Percentiles rank a stretch among this genome's conserved stretches.
phyloP scores from a whole-genome alignment of 352 stramenopile species.

The Ochromonadaceae sp. region DNA sequence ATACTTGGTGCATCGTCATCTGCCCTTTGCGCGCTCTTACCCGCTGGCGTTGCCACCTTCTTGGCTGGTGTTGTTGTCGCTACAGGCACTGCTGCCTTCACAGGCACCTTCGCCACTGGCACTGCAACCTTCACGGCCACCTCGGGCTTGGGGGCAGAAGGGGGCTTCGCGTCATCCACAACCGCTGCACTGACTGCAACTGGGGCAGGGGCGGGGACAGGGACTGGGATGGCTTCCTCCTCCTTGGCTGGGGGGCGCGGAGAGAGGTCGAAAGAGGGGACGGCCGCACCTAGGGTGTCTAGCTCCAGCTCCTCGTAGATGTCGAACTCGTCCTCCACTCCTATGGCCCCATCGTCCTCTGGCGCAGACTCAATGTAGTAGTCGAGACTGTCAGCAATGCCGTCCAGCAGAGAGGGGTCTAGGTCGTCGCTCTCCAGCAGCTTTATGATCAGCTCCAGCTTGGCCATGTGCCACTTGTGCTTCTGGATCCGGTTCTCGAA shows the following conservation, averaged over 20 bases:
- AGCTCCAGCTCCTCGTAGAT: constrained; percentile 91
- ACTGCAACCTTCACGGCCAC: too few species aligned
- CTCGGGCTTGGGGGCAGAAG: too few species aligned
- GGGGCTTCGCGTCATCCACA: background rate
- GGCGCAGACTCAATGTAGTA: constrained; percentile 89
- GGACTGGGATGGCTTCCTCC: background rate
- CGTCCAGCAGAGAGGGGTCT: constrained; percentile 67
- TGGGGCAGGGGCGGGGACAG: background rate
- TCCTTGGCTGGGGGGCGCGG: background rate
- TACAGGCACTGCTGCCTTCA: constrained; percentile 12
- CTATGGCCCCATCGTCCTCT: constrained; percentile 37
- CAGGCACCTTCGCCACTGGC: background rate
- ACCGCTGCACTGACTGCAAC: background rate
- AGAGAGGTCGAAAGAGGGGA: background rate
- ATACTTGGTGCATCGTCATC: too few species aligned
- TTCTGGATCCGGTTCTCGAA: constrained; percentile 66
- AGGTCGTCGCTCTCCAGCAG: constrained; percentile 90
- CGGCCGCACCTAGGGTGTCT: constrained; percentile 37
- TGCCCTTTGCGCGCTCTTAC: constrained; percentile 17
- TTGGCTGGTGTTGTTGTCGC: constrained; percentile 12
- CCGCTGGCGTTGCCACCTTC: constrained; percentile 17
- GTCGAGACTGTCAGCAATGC: constrained; percentile 91
- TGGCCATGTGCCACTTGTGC: constrained; percentile 92
- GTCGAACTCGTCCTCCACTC: constrained; percentile 37
- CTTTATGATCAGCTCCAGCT: constrained; percentile 93